Evolutionary conservation across 305 asterid genomes (phyloP).

Genomic region (Ajuga reptans): DNA sequence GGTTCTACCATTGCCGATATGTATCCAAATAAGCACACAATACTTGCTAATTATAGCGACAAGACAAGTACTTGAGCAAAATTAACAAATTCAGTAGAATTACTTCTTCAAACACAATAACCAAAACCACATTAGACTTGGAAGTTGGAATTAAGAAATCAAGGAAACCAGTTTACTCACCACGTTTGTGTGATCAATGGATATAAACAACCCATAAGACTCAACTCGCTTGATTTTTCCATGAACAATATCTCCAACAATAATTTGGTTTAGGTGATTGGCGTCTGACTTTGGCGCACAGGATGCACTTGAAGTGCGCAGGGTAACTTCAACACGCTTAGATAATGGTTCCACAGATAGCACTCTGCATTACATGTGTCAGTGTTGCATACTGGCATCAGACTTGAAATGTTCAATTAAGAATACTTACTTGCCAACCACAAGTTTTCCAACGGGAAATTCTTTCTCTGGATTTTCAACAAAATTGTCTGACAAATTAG

Average conservation of each 20-base stretch:
- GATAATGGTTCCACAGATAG: constrained; percentile 74
- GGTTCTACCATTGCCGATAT: not conserved
- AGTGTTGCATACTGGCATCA: constrained; percentile 25
- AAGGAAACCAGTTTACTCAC: constrained; percentile 32
- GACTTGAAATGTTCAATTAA: constrained; percentile 5
- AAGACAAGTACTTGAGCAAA: not conserved
- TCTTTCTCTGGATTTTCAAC: constrained; percentile 67
- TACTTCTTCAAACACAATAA: not conserved
- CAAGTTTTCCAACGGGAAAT: constrained; percentile 76
- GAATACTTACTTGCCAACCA: constrained; percentile 61
- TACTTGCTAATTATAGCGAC: constrained; percentile 2
- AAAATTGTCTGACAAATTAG: constrained; percentile 67
- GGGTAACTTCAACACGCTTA: constrained; percentile 81
- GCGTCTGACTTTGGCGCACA: constrained; percentile 35
- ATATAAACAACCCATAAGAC: constrained; percentile 73
- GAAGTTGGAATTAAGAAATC: not conserved
- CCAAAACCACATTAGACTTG: not conserved
- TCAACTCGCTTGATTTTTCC: constrained; percentile 83
- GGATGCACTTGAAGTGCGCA: constrained; percentile 50
- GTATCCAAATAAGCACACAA: not conserved
- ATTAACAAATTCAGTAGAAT: not conserved
- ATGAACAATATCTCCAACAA: constrained; percentile 57
- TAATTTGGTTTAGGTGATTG: constrained; percentile 37
- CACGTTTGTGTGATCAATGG: constrained; percentile 60
- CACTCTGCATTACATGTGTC: constrained; percentile 53